Evolutionary conservation across 2,329 filamentous ascomycete species (phyloP), one percentile per base, ranked within the genome.

Genomic region (Penicillium brasilianum): DNA sequence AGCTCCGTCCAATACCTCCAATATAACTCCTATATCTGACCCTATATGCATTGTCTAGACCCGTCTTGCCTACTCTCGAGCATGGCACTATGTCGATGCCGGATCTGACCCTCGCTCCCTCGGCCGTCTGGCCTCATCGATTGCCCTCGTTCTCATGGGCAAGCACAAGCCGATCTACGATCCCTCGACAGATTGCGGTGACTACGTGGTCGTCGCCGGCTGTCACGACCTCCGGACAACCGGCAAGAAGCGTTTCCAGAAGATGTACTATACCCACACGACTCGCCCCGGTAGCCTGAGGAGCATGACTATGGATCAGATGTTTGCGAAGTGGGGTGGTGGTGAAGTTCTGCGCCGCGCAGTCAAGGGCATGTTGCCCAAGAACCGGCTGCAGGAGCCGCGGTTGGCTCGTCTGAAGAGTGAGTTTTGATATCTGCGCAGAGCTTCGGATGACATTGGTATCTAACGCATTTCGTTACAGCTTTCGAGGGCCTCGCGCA

Each of bases 81-180:
- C 90, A 82, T 99, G 96, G 95, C 95, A 99, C 81, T 88, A 91
- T 88, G 78, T 98, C 84, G 77, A 95, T 84, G 80, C 91, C 81
- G 73, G 84, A 83, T 68, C 89, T 79, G 77, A 88, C 20, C 84
- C 87, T 18, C 92, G 93, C 14, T 88, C 92, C n/a, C 89, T 97
- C 43, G 94, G 94, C 69, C 92, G 94, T 44, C 85, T 97, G 55
- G 94, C 94, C 63, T 92, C 90, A 56, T 88, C 90, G 65, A 97
- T 97, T 77, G 94, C 93, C 64, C 83, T 89, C 57, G 84, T 92
- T 62, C 87, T 97, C 55, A 97, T 98, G 93, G 95, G 95, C 81
- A 99, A 99, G 84, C 90, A 99, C 85, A 99, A 99, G 82, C 95
- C 95, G 22, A 97, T 95, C 78, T 99, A 88, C 82, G 92, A 98